Evolutionary conservation across 257 asterid genomes (phyloP).

Genomic region (Rauvolfia tetraphylla): DNA sequence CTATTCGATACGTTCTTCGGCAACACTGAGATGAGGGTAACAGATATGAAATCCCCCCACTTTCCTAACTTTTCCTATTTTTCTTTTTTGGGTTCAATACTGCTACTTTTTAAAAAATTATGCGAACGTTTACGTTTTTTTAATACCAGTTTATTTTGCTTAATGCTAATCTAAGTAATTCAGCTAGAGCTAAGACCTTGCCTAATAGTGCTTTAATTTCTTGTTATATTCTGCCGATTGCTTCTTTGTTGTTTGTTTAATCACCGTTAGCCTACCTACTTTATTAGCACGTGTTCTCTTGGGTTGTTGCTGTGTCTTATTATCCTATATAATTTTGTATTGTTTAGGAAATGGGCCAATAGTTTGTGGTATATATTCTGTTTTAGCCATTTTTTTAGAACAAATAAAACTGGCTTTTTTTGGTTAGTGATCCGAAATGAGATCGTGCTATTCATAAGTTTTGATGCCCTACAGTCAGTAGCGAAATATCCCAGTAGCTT

Average conservation of each 20-base stretch:
- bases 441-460: background rate
- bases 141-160: background rate
- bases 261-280: background rate
- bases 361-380: background rate
- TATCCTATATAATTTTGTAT: background rate
- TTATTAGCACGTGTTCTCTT: background rate
- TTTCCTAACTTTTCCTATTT: background rate
- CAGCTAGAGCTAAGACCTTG: background rate
- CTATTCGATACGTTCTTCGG: slow-evolving; percentile 97
- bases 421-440: background rate
- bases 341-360: background rate
- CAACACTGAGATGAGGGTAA: slow-evolving; percentile 94
- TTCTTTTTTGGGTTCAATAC: background rate
- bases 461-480: background rate
- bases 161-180: background rate
- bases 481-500: background rate
- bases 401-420: background rate
- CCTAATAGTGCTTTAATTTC: background rate
- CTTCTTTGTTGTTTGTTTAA: background rate
- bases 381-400: background rate
- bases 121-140: background rate
- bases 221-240: background rate
- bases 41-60: background rate
- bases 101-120: background rate
- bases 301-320: background rate